phyloP scores from a whole-genome alignment of 2,329 filamentous ascomycete genomes.

The Exophiala spinifera region DNA sequence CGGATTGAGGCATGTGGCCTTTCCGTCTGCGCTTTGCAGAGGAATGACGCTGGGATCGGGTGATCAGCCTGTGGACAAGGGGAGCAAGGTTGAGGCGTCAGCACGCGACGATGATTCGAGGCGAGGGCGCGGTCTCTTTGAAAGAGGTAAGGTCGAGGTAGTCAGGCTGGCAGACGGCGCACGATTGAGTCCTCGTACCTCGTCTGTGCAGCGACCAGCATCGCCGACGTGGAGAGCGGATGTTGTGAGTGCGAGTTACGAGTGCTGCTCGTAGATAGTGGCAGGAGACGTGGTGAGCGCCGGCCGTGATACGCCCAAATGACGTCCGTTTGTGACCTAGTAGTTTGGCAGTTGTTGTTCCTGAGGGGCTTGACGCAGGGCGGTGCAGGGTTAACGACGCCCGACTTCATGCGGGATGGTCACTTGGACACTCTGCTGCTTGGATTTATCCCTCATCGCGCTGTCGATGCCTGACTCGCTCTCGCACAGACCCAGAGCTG shows the following conservation, averaged over 20 bases:
- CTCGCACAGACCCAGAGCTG: too few relatives aligned
- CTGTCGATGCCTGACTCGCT: background rate
- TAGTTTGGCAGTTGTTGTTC: too few relatives aligned
- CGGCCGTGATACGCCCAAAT: background rate
- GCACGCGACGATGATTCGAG: background rate
- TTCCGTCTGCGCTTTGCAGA: background rate
- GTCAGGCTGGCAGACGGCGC: too few relatives aligned
- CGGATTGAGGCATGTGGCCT: slow-evolving; percentile 10
- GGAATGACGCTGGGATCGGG: slow-evolving; percentile 18
- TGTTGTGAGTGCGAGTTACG: too few relatives aligned
- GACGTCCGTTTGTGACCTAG: slow-evolving; percentile 1
- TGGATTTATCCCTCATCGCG: background rate
- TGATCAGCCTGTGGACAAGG: slow-evolving; percentile 13
- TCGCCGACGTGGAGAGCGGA: background rate
- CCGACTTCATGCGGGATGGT: slow-evolving; percentile 18
- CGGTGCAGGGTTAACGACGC: background rate
- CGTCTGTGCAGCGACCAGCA: background rate
- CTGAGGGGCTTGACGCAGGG: too few relatives aligned
- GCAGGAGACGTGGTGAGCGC: background rate
- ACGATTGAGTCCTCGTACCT: too few relatives aligned
- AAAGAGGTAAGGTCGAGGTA: too few relatives aligned
- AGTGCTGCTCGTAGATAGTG: too few relatives aligned
- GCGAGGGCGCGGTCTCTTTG: background rate
- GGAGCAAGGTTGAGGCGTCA: background rate
- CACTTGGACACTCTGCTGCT: slow-evolving; percentile 18